Evolutionary conservation across 192 early-diverging fungal genomes (phyloP).

Genomic region (Rhizoclosmatium sp.): DNA sequence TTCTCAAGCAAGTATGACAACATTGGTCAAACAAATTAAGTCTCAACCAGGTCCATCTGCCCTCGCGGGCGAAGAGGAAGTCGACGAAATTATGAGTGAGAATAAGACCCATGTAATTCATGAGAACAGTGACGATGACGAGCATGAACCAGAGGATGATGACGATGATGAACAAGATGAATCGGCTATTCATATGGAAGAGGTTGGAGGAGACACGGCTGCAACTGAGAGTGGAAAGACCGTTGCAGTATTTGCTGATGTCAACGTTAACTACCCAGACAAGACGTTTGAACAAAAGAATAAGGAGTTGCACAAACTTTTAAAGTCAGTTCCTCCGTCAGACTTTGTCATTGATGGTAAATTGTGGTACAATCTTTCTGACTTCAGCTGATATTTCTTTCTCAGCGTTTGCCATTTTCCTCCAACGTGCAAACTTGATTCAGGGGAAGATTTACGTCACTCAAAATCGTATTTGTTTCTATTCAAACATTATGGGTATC

Average conservation of each 20-base stretch:
- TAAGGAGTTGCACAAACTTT: slow-evolving; percentile 48
- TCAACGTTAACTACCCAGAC: slow-evolving; percentile 42
- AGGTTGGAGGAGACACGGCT: slow-evolving; percentile 27
- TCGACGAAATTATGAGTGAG: background rate
- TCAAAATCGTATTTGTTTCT: slow-evolving; percentile 68
- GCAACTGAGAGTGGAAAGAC: slow-evolving; percentile 5
- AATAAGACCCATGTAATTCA: background rate
- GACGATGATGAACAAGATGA: slow-evolving; percentile 37
- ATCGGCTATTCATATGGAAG: slow-evolving; percentile 12
- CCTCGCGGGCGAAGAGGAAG: background rate
- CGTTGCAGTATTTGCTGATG: slow-evolving; percentile 1
- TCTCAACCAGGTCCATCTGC: slow-evolving; percentile 6
- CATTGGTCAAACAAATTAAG: background rate
- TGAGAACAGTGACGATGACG: slow-evolving; percentile 5
- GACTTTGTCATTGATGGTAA: slow-evolving; percentile 54
- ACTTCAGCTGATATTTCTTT: slow-evolving; percentile 25
- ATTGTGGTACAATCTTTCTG: background rate
- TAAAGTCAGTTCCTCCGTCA: slow-evolving; percentile 50
- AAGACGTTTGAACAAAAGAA: slow-evolving; percentile 40
- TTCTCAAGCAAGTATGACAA: background rate
- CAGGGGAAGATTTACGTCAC: slow-evolving; percentile 65
- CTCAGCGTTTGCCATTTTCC: slow-evolving; percentile 39
- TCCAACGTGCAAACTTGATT: slow-evolving; percentile 54
- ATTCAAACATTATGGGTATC: slow-evolving; percentile 68
- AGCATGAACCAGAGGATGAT: background rate